Evolutionary conservation across 1,284 basidiomycete genomes (phyloP), one percentile per base, ranked within the genome.

Genomic region (Dichomitus squalens): DNA sequence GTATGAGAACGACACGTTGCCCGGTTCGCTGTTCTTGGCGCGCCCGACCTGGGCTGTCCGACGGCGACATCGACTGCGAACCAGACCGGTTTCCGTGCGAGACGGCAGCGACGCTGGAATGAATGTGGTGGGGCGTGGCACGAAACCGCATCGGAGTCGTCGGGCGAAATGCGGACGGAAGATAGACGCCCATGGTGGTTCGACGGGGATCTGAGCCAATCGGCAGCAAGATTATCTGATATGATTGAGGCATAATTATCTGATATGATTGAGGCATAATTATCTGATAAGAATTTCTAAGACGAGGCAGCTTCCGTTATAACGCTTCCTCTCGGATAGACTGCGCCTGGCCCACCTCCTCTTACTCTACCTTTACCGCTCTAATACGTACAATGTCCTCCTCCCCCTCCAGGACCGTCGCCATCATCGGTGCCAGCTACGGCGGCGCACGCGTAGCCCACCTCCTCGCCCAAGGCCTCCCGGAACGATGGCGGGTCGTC

Each of bases 401-500:
- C 52, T 12, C n/a, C 43, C 40, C 54, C 40, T 41, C 54, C 53
- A 80, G 78, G 66, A 87, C 83, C 2, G 78, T 87, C 16, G 79
- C 81, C 41, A 79, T 87, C 35, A 76, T 87, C 34, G 86, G 86
- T 11, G 81, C 76, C n/a, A 79, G 83, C 4, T 87, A 87, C 65
- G 86, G 82, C 54, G 83, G 81, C 49, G 70, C 73, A 21, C 78
- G 79, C 52, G 87, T 86, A 1, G 82, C 84, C 7, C 80, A 82
- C 54, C 63, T 86, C 20, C 79, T 92, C 36, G 79, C 83, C 9
- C 72, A 80, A 29, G 73, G 72, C 33, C 73, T 91, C 23, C 87
- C 88, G 3, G 67, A 74, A 20, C 81, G 75, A 25, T 90, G 86
- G 84, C 77, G 82, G 41, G 76, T 91, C 35, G 78, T 91, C n/a